Base-by-base conservation (phyloP, 306 rosid species). In the Sicyos edulis region DNA sequence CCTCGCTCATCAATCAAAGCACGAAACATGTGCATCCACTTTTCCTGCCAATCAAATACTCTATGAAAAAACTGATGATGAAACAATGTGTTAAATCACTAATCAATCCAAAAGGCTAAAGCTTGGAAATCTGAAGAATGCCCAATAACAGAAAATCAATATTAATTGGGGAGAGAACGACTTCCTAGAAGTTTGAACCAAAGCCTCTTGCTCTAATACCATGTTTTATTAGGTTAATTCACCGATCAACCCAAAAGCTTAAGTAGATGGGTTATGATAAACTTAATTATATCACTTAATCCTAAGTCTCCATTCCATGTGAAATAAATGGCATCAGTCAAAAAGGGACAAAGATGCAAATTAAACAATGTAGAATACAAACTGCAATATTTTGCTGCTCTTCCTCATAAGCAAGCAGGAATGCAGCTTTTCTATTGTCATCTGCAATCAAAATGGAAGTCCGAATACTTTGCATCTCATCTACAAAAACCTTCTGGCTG, bases 1-100 rank as follows among this genome's bases (percentile, higher is more conserved):
- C 98, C 98, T 76, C 98, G 87, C 85, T 93, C 98, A 78, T 93
- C 98, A 80, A 86, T 93, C 80, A 93, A 82, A 79, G 97, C 85
- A 37, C 98, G 98, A 77, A 88, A 90, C 85, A 90, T 80, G 90
- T 88, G 98, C 73, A 90, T 86, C 98, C 98, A 93, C 77, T 90
- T 93, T 81, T 87, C 98, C 98, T 93, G 91, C 60, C 77, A 80
- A 63, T 76, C 70, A 50, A 88, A 74, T 53, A 82, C 51, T 32
- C 69, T 29, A 52, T 52, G 59, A 74, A 42, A 40, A 10, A 54
- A 76, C 57, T 50, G 47, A 72, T 44, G 47, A 72, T 61, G 74
- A 70, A 61, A 80, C 66, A 54, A 58, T 1, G 6, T 40, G 45
- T 40, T 40, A 40, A 40, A 40, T 40, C 45, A 40, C 45, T 6